Evolutionary conservation across 2,329 filamentous ascomycete genomes (phyloP).

Genomic region (Blumeria graminis): DNA sequence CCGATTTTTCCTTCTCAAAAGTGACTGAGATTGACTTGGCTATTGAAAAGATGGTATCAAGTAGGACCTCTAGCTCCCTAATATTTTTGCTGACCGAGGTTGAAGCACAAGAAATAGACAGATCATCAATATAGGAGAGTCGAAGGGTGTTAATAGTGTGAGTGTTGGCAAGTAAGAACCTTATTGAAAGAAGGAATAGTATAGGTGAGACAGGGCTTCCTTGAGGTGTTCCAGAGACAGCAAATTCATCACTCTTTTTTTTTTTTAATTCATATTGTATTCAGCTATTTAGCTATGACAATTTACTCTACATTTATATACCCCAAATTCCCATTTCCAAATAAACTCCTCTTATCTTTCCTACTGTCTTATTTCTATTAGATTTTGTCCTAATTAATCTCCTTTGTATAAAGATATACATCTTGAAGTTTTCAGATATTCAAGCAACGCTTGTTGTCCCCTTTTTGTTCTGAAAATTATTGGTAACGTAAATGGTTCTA

Average conservation of each 20-base stretch:
- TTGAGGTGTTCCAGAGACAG: neutral
- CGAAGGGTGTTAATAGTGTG: neutral
- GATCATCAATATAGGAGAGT: neutral
- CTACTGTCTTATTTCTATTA: no score
- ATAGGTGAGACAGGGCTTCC: neutral
- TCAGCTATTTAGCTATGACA: no score
- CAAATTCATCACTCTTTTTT: neutral
- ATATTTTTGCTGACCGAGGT: neutral
- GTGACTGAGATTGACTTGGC: neutral
- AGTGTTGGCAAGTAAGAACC: neutral
- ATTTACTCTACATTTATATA: no score
- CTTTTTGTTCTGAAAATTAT: no score
- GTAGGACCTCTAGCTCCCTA: neutral
- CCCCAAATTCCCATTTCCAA: no score
- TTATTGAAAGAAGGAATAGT: neutral
- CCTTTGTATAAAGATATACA: no score
- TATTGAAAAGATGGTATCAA: neutral
- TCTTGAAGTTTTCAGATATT: no score
- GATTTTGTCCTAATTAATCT: no score
- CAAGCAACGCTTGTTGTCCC: no score
- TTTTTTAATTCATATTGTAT: no score
- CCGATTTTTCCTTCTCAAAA: neutral
- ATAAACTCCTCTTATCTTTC: no score
- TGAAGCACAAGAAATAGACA: neutral
- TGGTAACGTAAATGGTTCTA: no score